These are phyloP conservation scores for Rostrohypoxylon terebratum DNA, from an alignment of 495 filamentous ascomycete species.

Conservation along the genomic window DNA sequence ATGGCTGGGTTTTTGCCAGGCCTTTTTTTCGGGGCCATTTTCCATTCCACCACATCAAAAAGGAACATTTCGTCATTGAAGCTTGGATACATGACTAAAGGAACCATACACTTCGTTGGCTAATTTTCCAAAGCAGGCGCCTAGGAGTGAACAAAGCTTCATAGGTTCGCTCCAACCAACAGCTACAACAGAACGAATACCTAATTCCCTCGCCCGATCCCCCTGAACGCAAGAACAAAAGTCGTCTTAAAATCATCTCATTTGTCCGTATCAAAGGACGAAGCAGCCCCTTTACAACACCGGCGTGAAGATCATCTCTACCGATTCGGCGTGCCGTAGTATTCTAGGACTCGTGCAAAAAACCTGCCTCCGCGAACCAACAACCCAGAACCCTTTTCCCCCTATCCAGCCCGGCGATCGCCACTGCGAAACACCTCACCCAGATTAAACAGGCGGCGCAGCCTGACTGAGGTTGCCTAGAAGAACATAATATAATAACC, in stretches of 20 bases:
- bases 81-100: no score
- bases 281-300: not conserved
- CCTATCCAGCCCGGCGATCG: conserved; percentile 10
- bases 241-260: not conserved
- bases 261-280: not conserved
- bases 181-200: not conserved
- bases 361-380: not conserved
- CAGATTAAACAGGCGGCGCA: not conserved
- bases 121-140: not conserved
- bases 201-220: not conserved
- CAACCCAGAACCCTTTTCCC: conserved; percentile 1
- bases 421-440: not conserved
- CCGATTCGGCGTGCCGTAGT: not conserved
- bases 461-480: not conserved
- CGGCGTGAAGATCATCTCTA: not conserved
- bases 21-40: no score
- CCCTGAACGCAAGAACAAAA: not conserved
- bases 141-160: not conserved
- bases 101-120: no score
- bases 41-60: no score
- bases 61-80: no score
- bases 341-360: not conserved
- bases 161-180: not conserved
- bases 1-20: no score
- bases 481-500: not conserved